Percentiles rank a stretch among this genome's conserved stretches.
These are phyloP conservation scores for Yarrowia deformans DNA, from an alignment of 805 yeast genomes.

Conservation along the genomic window DNA sequence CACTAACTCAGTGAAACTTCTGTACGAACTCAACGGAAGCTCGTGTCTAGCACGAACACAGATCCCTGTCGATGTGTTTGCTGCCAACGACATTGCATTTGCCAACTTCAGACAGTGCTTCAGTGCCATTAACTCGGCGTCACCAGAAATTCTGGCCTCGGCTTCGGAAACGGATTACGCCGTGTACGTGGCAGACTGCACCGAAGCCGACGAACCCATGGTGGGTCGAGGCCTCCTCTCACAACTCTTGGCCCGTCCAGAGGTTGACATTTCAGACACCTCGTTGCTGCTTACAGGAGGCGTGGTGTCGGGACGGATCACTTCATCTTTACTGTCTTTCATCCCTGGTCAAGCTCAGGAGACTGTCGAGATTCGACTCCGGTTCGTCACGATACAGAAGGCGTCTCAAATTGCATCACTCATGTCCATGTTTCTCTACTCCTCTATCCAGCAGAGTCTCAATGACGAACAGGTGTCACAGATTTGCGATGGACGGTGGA, in stretches of 20 bases:
- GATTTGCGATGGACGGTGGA: constrained; percentile 31
- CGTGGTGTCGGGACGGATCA: constrained; percentile 28
- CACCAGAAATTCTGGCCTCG: constrained; percentile 52
- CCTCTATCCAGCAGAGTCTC: constrained; percentile 22
- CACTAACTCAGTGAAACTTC: constrained; percentile 32
- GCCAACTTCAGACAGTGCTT: constrained; percentile 46
- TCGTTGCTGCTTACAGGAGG: constrained; percentile 12
- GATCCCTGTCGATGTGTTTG: constrained; percentile 20
- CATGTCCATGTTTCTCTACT: constrained; percentile 33
- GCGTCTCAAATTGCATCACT: constrained; percentile 34
- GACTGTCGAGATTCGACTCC: constrained; percentile 33
- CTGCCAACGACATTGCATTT: constrained; percentile 34
- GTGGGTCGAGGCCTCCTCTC: constrained; percentile 54
- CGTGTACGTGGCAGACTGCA: constrained; percentile 53
- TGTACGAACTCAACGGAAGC: constrained; percentile 35
- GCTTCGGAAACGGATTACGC: constrained; percentile 50
- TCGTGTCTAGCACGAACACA: constrained; percentile 27
- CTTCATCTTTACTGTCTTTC: constrained; percentile 21
- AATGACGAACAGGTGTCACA: not conserved
- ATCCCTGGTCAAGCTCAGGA: constrained; percentile 36
- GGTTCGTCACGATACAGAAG: constrained; percentile 30
- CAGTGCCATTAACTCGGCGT: constrained; percentile 48
- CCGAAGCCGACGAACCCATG: constrained; percentile 52
- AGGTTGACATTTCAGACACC: constrained; percentile 20
- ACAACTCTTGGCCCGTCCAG: constrained; percentile 41